Evolutionary conservation across 2,329 filamentous ascomycete genomes (phyloP), one percentile per base, ranked within the genome.

Genomic region (Hypocrella siamensis): DNA sequence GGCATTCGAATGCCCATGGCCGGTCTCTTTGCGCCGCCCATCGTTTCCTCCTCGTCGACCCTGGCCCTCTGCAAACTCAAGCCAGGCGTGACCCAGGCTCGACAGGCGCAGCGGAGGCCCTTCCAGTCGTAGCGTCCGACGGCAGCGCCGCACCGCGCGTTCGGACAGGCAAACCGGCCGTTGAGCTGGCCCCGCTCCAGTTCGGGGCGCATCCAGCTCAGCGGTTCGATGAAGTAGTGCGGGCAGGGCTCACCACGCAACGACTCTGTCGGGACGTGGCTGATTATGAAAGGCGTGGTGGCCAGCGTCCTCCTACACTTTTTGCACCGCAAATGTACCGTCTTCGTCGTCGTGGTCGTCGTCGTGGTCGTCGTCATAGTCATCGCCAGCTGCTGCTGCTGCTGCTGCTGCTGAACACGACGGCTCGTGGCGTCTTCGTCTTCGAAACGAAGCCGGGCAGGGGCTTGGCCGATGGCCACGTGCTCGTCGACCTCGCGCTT

Each of bases 81-180:
- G 1, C 80, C 86, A 7, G 90, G 88, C 31, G 85, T 81, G 16
- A 94, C 68, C 88, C 90, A 96, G 39, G 78, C 74, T 24, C 79
- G 75, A 53, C 90, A 98, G 48, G 75, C 90, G 58, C 90, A 98
- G 51, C 75, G 76, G 66, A 94, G 79, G 11, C 90, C 90, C 52
- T 92, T 84, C 90, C 90, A 98, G 32, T 88, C 81, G 49, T 94
- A 98, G 45, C 90, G 81, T 25, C 90, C 90, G 30, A 96, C 73
- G 32, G 83, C 84, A 26, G 81, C 75, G 29, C 70, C 73, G 53
- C 90, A 98, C 46, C 78, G 79, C 7, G 51, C 36, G 43, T 77
- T 80, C 8, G 90, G 88, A 47, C 90, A 98, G 36, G 75, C 70
- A 19, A 98, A 63, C 8, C 88, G 75, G 17, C 90, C 90, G 37